phyloP scores from a whole-genome alignment of 2,329 filamentous ascomycete species.

The Fusarium piperis region DNA sequence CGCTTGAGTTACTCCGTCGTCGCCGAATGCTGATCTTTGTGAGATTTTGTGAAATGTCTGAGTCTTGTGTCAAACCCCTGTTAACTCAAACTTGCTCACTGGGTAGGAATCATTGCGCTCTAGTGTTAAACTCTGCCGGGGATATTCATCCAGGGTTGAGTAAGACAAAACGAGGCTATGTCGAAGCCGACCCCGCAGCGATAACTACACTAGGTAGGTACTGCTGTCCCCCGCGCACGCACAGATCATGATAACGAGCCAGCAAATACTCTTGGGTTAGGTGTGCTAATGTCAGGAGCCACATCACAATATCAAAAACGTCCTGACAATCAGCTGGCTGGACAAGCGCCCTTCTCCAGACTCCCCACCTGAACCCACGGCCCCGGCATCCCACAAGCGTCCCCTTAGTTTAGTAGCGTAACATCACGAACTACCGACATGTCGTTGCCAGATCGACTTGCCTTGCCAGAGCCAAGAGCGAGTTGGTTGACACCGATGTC shows the following conservation, averaged over 20 bases:
- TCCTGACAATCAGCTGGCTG: conserved; percentile 8
- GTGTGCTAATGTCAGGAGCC: neutral
- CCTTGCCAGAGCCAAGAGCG: neutral
- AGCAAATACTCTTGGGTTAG: neutral
- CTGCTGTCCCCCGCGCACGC: neutral
- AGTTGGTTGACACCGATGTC: neutral
- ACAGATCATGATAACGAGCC: conserved; percentile 1
- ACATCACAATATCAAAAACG: conserved; percentile 17
- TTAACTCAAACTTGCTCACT: neutral
- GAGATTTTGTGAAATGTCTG: neutral
- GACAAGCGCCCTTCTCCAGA: conserved; percentile 16
- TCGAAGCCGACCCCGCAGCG: neutral
- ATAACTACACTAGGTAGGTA: neutral
- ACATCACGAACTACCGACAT: conserved; percentile 25
- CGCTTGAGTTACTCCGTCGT: neutral
- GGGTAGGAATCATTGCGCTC: neutral
- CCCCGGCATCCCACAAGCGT: conserved; percentile 12
- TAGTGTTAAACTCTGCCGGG: conserved; percentile 4
- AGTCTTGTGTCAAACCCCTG: neutral
- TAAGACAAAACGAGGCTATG: neutral
- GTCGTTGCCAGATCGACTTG: neutral
- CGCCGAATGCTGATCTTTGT: neutral
- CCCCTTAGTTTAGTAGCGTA: conserved; percentile 17
- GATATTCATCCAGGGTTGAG: neutral
- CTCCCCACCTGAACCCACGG: conserved; percentile 11